A percentile compares a stretch with the other conserved stretches of the same genome.
Evolutionary conservation across 2,329 filamentous ascomycete species (phyloP).

Genomic region (Fusarium camptoceras): DNA sequence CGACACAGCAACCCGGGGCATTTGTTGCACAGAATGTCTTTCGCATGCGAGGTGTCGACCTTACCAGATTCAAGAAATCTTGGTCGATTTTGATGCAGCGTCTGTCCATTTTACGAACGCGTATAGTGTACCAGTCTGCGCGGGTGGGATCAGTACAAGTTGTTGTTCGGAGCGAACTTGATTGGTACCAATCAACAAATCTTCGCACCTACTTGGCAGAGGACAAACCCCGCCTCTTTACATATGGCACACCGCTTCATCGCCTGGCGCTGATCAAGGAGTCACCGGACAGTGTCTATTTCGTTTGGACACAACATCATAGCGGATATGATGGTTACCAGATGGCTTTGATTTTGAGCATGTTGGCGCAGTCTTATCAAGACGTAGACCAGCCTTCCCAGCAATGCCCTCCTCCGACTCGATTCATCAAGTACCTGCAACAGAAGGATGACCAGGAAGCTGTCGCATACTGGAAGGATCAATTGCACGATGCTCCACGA

Average conservation of each 20-base stretch:
- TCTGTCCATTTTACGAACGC: not conserved
- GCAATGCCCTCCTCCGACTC: not conserved
- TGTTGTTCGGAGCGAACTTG: not conserved
- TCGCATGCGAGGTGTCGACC: not conserved
- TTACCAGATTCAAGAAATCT: not conserved
- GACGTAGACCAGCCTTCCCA: not conserved
- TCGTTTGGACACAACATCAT: constrained; percentile 4
- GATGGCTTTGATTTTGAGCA: constrained; percentile 2
- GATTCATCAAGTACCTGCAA: not conserved
- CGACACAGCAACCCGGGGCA: not conserved
- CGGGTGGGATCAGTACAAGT: not conserved
- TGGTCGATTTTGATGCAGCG: not conserved
- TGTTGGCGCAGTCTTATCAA: not conserved
- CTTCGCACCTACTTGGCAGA: not conserved
- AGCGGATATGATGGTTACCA: constrained; percentile 3
- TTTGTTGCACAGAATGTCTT: constrained; percentile 1
- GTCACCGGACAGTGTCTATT: not conserved
- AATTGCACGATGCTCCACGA: not conserved
- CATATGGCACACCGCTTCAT: not conserved
- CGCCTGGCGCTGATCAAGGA: not conserved
- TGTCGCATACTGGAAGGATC: not conserved
- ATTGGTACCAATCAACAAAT: not conserved
- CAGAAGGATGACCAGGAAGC: not conserved
- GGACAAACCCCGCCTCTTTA: not conserved
- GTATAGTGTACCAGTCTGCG: not conserved